Base-by-base conservation (phyloP, 1,284 basidiomycete species). In the Golubevia pallescens region DNA sequence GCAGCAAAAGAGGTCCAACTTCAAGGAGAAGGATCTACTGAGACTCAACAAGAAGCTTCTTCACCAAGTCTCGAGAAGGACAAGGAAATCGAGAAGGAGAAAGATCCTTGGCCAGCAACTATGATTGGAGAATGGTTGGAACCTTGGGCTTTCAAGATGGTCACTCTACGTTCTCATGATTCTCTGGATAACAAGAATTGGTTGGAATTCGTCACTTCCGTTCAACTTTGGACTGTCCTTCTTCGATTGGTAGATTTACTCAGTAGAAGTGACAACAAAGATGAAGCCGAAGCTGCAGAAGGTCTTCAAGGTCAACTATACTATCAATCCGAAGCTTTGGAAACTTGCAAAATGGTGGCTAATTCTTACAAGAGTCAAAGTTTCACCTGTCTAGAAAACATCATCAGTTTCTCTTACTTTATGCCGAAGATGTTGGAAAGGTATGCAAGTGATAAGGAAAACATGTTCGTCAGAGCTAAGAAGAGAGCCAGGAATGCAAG, bases 401-500 rank as follows among this genome's bases (percentile, higher is more conserved):
- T 84, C 60, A 63, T 84, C 56, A 70, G 69, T 48, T 82, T 85
- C 58, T 71, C 75, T 0, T 70, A 77, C 59, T 69, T 72, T 59
- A 74, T 84, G 71, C 80, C 81, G 57, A 74, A 71, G 62, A 76
- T 78, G 68, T 73, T 85, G 10, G 81, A 84, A 63, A 72, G 77
- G 20, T 81, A 80, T 61, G 73, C 80, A 4, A 65, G 72, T 2
- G 70, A 72, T 23, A 71, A 69, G 38, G 80, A 82, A 34, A 71
- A 82, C 72, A 74, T 85, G 72, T 82, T 74, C 63, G 77, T 85
- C 24, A 68, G 71, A 32, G 75, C 77, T 20, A 75, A 74, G 60
- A 69, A 67, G 59, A 57, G n/a, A 34, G 55, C 55, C 71, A 73
- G 5, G 75, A 73, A 3, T 61, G 71, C 32, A 69, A 76, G 52